A percentile compares a stretch with the other conserved stretches of the same genome.
Conservation (phyloP, 257 asterid species). For the Salvia miltiorrhiza region DNA sequence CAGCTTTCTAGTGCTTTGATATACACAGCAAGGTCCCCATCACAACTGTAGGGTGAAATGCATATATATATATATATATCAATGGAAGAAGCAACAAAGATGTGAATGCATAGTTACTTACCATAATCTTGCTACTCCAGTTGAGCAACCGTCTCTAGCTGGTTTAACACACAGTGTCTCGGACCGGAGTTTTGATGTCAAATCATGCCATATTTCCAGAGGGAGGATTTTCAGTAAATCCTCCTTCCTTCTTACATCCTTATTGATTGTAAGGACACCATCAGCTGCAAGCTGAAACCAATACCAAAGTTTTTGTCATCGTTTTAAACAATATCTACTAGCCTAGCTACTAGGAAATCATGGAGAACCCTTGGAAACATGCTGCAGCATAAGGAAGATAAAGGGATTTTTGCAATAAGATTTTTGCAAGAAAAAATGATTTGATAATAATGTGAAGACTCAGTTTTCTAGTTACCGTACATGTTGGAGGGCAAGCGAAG, state of each 20-base stretch:
- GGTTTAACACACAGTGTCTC: conserved; percentile 78
- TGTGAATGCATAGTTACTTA: conserved; percentile 22
- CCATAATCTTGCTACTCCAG: conserved; percentile 93
- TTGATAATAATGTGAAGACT: neutral
- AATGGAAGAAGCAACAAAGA: neutral
- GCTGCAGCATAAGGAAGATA: neutral
- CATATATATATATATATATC: neutral
- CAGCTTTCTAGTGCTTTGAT: conserved; percentile 52
- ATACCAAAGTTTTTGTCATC: conserved; percentile 16
- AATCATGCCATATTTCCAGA: conserved; percentile 56
- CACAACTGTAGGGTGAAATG: conserved; percentile 46
- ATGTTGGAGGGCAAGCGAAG: conserved; percentile 74
- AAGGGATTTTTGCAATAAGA: too few species aligned
- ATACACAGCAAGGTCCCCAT: conserved; percentile 62
- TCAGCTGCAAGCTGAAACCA: conserved; percentile 48
- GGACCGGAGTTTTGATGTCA: conserved; percentile 59
- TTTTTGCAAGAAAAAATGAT: neutral
- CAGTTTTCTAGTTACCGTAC: conserved; percentile 40
- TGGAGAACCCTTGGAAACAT: neutral
- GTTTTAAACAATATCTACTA: conserved; percentile 8
- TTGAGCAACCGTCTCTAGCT: conserved; percentile 92
- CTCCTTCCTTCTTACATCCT: conserved; percentile 56
- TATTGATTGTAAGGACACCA: conserved; percentile 77
- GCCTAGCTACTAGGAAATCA: neutral
- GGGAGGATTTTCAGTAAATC: conserved; percentile 45